phyloP scores from a whole-genome alignment of 345 rosid genomes.

The Murraya koenigii region DNA sequence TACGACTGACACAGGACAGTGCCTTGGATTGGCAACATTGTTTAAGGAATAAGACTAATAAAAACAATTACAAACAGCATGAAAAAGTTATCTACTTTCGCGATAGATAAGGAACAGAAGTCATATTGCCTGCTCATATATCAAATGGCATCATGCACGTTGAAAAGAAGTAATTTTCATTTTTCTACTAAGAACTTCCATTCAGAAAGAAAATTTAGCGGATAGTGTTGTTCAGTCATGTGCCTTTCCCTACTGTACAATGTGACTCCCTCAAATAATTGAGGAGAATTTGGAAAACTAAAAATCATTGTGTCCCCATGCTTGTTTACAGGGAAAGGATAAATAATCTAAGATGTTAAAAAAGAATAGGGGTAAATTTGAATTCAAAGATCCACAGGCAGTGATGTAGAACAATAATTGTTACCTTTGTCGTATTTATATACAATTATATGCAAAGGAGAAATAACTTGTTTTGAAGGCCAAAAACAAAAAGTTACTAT shows the following conservation, averaged over 20 bases:
- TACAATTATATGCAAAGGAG: background rate
- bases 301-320: background rate
- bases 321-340: background rate
- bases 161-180: background rate
- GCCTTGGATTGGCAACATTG: background rate
- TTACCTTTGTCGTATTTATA: background rate
- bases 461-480: background rate
- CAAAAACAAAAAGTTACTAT: background rate
- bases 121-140: background rate
- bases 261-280: background rate
- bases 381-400: background rate
- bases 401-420: background rate
- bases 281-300: background rate
- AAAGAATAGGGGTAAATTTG: background rate
- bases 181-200: background rate
- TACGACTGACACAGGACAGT: background rate
- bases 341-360: background rate
- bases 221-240: background rate
- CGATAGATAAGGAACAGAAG: background rate
- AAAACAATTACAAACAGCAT: conserved; percentile 9
- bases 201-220: background rate
- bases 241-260: background rate
- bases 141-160: background rate
- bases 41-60: background rate
- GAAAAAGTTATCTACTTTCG: conserved; percentile 10